phyloP scores from a whole-genome alignment of 768 basidiomycete genomes.

The Chiua virens region DNA sequence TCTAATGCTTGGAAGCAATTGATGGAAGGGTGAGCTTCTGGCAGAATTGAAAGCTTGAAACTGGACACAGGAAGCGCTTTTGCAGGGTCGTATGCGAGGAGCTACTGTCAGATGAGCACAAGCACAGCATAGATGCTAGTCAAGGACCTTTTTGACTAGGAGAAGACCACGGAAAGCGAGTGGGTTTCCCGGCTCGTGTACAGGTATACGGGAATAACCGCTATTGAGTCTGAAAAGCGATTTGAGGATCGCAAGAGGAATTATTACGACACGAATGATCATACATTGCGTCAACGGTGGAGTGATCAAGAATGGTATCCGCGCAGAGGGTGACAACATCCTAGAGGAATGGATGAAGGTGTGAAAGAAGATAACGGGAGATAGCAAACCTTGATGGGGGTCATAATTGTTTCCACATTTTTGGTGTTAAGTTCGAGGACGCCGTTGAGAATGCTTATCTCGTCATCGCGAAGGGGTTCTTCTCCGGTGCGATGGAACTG shows the following conservation, averaged over 20 bases:
- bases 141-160: constrained; percentile 74
- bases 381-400: constrained; percentile 61
- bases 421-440: constrained; percentile 78
- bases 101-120: constrained; percentile 39
- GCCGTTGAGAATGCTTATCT: constrained; percentile 78
- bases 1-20: constrained; percentile 95
- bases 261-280: constrained; percentile 19
- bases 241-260: constrained; percentile 7
- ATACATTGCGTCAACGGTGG: constrained; percentile 74
- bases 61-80: constrained; percentile 68
- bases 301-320: constrained; percentile 78
- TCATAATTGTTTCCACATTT: constrained; percentile 79
- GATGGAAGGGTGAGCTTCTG: constrained; percentile 85
- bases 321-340: constrained; percentile 81
- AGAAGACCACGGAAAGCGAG: constrained; percentile 78
- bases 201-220: constrained; percentile 91
- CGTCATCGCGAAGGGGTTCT: constrained; percentile 75
- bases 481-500: constrained; percentile 77
- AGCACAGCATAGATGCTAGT: not conserved
- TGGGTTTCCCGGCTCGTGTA: constrained; percentile 72
- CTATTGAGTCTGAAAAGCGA: constrained; percentile 52
- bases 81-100: constrained; percentile 88
- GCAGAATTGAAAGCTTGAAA: constrained; percentile 80
- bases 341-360: constrained; percentile 14
- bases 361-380: not conserved